Base-by-base conservation (phyloP, 192 early-diverging fungal genomes). In the Coemansia furcata region DNA sequence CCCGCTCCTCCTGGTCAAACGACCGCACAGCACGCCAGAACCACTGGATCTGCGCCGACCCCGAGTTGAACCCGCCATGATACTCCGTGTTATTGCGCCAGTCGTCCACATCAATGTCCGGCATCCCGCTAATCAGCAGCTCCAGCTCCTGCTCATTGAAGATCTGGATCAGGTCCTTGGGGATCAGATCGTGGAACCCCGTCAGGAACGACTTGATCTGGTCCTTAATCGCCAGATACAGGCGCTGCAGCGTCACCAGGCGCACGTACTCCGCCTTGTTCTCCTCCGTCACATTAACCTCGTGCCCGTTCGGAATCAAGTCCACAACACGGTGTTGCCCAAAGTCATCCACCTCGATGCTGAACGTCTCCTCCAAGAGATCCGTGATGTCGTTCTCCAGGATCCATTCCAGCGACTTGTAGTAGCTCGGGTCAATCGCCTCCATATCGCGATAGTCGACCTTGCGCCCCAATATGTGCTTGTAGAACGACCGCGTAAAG, bases 91-190 rank as follows among this genome's bases (percentile, higher is more conserved):
- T 97, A 82, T 99, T 99, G 71, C 95, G 94, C 97, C 96, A 98
- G 77, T 99, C 97, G 70, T 99, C 97, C 60, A 99, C 93, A 74
- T 99, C 97, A 71, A 99, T 96, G 67, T 99, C 97, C 3, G 97
- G 97, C 84, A 99, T 80, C 23, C 97, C 97, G 46, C 95, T 97
- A 74, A 99, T 99, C 63, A 99, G 80, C 52, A 99, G 87, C 78
- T 99, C 97, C 52, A 99, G 84, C 79, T 99, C 97, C 82, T 99
- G 95, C 78, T 99, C 97, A 76, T 99, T 98, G 71, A 99, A 97
- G 52, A 99, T 99, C 67, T 91, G 91, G 65, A 98, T 90, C 71
- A 99, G 82, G 46, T 94, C 90, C 55, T 86, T 80, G 1, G 97
- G 95, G 71, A 99, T 96, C 50, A 99, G 83, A 61, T 97, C 96